A percentile compares a stretch with the other conserved stretches of the same genome.
Evolutionary conservation across 2,329 filamentous ascomycete species (phyloP).

Genomic region (Emmonsiellopsis sp.): DNA sequence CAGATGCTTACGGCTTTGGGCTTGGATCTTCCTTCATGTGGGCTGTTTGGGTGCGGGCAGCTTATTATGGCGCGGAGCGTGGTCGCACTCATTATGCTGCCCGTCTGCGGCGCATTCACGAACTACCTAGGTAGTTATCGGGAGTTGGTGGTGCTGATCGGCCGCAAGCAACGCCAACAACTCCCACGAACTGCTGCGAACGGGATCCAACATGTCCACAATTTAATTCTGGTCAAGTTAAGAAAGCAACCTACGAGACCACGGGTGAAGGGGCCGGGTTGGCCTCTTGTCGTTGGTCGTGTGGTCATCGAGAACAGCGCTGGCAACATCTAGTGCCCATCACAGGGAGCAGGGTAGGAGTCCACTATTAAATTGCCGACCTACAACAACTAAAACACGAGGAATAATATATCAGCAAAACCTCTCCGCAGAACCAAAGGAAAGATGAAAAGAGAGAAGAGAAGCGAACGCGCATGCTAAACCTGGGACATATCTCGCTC

Average conservation of each 20-base stretch:
- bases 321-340: too few relatives aligned
- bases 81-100: neutral
- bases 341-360: neutral
- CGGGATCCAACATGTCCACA: neutral
- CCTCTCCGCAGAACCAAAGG: neutral
- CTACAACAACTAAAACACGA: neutral
- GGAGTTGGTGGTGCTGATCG: too few relatives aligned
- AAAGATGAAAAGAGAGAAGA: neutral
- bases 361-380: neutral
- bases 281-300: neutral
- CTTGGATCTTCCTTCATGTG: neutral
- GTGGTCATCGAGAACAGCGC: neutral
- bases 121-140: too few relatives aligned
- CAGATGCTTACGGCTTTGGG: neutral
- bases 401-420: neutral
- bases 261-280: neutral
- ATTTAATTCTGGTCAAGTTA: neutral
- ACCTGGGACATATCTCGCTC: neutral
- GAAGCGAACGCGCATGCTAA: neutral
- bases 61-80: neutral
- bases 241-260: neutral
- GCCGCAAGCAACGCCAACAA: too few relatives aligned
- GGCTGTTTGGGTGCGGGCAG: neutral
- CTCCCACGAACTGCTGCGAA: constrained; percentile 3
- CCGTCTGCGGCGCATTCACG: neutral